These are phyloP conservation scores for Neofusicoccum laricinum DNA, from an alignment of 2,329 filamentous ascomycete genomes.

Conservation along the genomic window DNA sequence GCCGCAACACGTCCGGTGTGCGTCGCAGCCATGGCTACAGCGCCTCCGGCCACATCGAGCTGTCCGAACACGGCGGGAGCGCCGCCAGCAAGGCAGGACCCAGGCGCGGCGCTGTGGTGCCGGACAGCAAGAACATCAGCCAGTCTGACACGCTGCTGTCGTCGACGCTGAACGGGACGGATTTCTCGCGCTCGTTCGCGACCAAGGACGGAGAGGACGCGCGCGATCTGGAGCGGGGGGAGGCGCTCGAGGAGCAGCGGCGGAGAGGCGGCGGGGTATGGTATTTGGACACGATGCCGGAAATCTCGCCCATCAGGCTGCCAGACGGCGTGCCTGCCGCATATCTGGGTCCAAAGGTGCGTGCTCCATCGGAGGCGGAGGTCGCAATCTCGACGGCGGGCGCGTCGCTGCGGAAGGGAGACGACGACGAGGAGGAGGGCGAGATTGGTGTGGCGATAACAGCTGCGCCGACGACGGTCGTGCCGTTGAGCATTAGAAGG, in stretches of 20 bases:
- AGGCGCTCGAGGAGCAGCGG: background rate
- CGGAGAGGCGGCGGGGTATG: background rate
- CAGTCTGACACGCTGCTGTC: background rate
- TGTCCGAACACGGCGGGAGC: background rate
- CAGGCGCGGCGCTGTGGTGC: too few relatives aligned
- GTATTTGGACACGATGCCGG: background rate
- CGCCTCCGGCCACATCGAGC: background rate
- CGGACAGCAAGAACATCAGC: background rate
- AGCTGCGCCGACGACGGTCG: background rate
- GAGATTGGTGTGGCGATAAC: background rate
- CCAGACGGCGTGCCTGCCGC: background rate
- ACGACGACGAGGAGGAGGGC: background rate
- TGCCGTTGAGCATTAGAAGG: background rate
- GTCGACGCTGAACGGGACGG: background rate
- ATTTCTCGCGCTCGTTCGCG: background rate
- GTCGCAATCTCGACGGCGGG: too few relatives aligned
- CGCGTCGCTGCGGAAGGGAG: background rate
- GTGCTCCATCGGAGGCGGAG: too few relatives aligned
- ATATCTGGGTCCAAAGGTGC: background rate
- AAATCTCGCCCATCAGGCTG: background rate
- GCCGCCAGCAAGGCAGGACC: background rate
- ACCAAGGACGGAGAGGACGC: background rate
- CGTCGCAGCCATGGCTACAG: background rate
- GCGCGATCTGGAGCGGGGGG: background rate
- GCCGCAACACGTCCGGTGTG: background rate